Evolutionary conservation across 2,329 filamentous ascomycete species (phyloP), one percentile per base, ranked within the genome.

Genomic region (Hawksworthiomyces lignivorus): DNA sequence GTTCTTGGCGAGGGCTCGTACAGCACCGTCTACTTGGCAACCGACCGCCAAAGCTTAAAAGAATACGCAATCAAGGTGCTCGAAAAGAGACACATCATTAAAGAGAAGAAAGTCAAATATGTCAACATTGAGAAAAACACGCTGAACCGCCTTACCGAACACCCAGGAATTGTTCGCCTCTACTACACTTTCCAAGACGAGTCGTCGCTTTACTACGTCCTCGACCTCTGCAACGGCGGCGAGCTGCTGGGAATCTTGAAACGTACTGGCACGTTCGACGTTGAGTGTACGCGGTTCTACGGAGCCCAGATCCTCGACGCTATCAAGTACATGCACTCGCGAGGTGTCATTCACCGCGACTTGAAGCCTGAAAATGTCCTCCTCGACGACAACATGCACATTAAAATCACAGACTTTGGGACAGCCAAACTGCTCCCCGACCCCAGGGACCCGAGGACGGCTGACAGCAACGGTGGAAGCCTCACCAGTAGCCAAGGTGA

Each of bases 81-180:
- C 35, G 92, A 98, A 65, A 98, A 98, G 67, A 80, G 88, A 55
- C 92, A 98, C 62, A 98, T 98, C 57, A 98, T 98, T 71, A 98
- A 97, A 64, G 92, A 98, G 67, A 97, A 95, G 65, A 98, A 98
- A 73, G 94, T 98, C 57, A 98, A 98, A 72, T 98, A 98, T 58
- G 92, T 98, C 63, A 98, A 97, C 64, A 98, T 98, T 55, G 92
- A 98, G 64, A 96, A 96, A 67, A 90, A 98, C 64, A 97, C 92
- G 0, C 71, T 98, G 43, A 98, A 98, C 59, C 82, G 92, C 49
- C 70, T 98, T 44, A 97, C 90, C 4, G 90, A 98, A 50, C 92
- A 98, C 57, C 92, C 92, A 7, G 92, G 92, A 17, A 90, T 98
- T 46, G 89, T 98, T 44, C 84, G 92, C 48, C 73, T 98, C 32